Evolutionary conservation across 768 basidiomycete species (phyloP), one percentile per base, ranked within the genome.

Genomic region (Mrakia frigida): DNA sequence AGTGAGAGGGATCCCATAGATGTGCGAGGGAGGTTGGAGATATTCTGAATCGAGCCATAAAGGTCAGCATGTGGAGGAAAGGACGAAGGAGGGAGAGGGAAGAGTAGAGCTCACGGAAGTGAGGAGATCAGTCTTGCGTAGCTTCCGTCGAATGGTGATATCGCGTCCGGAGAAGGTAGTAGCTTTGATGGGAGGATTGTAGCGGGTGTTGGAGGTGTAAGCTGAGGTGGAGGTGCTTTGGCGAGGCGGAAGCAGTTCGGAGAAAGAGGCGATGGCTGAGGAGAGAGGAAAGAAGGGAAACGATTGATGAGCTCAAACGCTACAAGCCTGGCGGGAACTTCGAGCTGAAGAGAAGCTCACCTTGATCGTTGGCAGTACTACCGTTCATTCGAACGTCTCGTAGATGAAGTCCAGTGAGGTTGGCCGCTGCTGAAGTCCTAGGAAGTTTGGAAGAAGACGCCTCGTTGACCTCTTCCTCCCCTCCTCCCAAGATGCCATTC

Each of bases 21-120:
- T 28, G 69, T 70, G 10, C 74, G 74, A 60, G 74, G 68, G 16
- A 75, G 65, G 39, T 70, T 70, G 56, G 74, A 50, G 67, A 70
- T 43, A n/a, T 75, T 68, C 73, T 74, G 46, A 0, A 11, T 13
- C 18, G 14, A 5, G 16, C 33, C 9, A 69, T 0, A n/a, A 69
- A 43, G 46, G 28, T 52, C n/a, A 70, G 46, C 25, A 13, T 28
- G 18, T 7, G 6, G 18, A 28, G 3, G 37, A 11, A 6, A 50
- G 37, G 43, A n/a, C 2, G 28, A 41, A 68, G 50, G 25, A 70
- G 28, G n/a, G 5, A n/a, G 41, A 25, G 10, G 28, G 31, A 13
- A 31, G 28, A n/a, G 10, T 14, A 50, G 50, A 33, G 35, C 70
- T 56, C 46, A 72, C 35, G 35, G 46, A 37, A 6, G 52, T 59